These are phyloP conservation scores for Phoenix roebelenii DNA, from an alignment of 176 grass and related monocot species.

Conservation along the genomic window DNA sequence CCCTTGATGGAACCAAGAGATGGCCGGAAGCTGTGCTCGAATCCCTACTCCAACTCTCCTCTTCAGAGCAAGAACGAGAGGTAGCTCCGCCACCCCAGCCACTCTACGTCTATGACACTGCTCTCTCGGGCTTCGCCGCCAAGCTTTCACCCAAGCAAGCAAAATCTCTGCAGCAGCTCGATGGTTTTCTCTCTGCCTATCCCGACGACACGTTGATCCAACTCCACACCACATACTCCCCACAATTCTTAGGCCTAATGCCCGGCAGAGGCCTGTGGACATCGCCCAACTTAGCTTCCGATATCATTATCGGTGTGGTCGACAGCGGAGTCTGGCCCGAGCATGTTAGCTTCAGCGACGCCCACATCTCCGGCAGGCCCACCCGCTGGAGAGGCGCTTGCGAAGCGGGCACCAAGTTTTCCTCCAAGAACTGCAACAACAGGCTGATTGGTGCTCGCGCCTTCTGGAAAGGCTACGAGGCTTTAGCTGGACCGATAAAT, in stretches of 20 bases:
- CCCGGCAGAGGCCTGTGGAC: conserved; percentile 11
- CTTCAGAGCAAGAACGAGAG: background rate
- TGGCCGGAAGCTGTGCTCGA: conserved; percentile 3
- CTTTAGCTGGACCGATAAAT: background rate
- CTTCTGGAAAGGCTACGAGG: conserved; percentile 13
- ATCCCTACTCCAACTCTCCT: background rate
- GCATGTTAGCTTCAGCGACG: conserved; percentile 2
- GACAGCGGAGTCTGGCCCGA: conserved; percentile 15
- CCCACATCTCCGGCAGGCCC: background rate
- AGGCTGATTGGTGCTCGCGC: conserved; percentile 12
- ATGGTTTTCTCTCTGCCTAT: background rate
- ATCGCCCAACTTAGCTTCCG: background rate
- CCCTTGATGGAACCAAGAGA: background rate
- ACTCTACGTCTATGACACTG: background rate
- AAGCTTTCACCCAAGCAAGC: background rate
- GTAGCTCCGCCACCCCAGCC: background rate
- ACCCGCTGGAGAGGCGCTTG: conserved; percentile 7
- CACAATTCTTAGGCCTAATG: conserved; percentile 3
- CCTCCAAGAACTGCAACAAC: conserved; percentile 1
- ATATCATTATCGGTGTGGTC: conserved; percentile 2
- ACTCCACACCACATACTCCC: conserved; percentile 7
- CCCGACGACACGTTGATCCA: conserved; percentile 3
- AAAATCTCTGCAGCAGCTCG: background rate
- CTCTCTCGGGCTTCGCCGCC: conserved; percentile 16
- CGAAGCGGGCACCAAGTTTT: background rate